These are phyloP conservation scores for Fusarium succisae DNA, from an alignment of 2,329 filamentous ascomycete species.

Conservation along the genomic window DNA sequence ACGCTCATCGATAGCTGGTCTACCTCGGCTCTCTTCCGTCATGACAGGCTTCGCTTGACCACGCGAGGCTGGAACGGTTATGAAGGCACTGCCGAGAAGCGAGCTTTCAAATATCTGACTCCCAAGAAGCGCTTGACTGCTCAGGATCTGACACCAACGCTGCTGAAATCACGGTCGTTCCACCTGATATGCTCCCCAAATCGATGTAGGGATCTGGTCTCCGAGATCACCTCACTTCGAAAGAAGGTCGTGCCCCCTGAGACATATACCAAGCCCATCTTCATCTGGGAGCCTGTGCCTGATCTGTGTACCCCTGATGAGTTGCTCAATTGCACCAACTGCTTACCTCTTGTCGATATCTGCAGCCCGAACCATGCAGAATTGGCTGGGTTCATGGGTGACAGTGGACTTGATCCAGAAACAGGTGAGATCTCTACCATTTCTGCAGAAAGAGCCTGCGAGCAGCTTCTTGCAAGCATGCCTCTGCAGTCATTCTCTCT, in stretches of 20 bases:
- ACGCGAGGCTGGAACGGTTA: constrained; percentile 96
- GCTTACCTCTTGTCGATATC: constrained; percentile 68
- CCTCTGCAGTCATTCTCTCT: constrained; percentile 72
- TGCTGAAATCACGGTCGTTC: constrained; percentile 80
- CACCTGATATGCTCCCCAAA: constrained; percentile 86
- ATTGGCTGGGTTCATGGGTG: constrained; percentile 84
- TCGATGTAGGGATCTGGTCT: constrained; percentile 79
- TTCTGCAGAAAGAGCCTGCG: constrained; percentile 67
- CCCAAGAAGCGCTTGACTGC: constrained; percentile 85
- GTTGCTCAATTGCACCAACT: constrained; percentile 71
- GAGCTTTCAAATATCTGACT: constrained; percentile 87
- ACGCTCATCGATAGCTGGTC: constrained; percentile 76
- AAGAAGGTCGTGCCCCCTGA: constrained; percentile 51
- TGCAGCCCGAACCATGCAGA: constrained; percentile 88
- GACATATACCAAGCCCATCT: constrained; percentile 68
- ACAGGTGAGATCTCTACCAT: constrained; percentile 63
- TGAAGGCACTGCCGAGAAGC: constrained; percentile 71
- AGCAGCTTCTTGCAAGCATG: constrained; percentile 71
- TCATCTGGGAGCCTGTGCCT: constrained; percentile 96
- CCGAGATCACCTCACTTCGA: constrained; percentile 71
- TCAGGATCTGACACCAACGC: constrained; percentile 70
- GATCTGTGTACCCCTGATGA: constrained; percentile 81
- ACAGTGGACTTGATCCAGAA: constrained; percentile 61
- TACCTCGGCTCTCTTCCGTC: constrained; percentile 76
- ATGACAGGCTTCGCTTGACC: constrained; percentile 74